These are phyloP conservation scores for Lagenaria siceraria DNA, from an alignment of 306 rosid species.

Conservation along the genomic window DNA sequence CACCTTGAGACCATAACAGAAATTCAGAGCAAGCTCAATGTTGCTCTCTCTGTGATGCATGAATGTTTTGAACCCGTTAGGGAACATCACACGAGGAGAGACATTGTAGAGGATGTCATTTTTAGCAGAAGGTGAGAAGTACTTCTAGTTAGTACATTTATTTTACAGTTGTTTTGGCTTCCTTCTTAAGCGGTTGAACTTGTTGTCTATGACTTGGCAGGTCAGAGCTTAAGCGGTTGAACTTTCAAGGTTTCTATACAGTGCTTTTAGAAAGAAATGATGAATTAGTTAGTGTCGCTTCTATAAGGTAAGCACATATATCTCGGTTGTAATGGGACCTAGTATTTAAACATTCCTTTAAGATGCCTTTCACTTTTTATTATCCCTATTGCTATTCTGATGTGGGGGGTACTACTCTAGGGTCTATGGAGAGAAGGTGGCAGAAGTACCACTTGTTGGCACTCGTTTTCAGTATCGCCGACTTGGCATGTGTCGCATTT, in stretches of 20 bases:
- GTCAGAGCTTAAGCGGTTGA: slow-evolving; percentile 65
- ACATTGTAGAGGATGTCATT: slow-evolving; percentile 58
- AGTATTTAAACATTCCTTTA: background rate
- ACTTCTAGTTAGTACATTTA: slow-evolving; percentile 9
- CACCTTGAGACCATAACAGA: slow-evolving; percentile 26
- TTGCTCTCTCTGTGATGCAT: slow-evolving; percentile 72
- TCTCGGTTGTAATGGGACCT: background rate
- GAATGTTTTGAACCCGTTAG: slow-evolving; percentile 82
- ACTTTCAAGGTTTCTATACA: slow-evolving; percentile 70
- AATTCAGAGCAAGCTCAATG: slow-evolving; percentile 51
- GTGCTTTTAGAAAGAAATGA: slow-evolving; percentile 64
- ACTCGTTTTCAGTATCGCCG: slow-evolving; percentile 69
- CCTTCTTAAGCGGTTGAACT: background rate
- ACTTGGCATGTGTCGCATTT: slow-evolving; percentile 72
- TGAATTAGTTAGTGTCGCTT: slow-evolving; percentile 66
- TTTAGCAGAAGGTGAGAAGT: slow-evolving; percentile 56
- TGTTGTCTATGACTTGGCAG: slow-evolving; percentile 23
- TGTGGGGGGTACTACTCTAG: slow-evolving; percentile 25
- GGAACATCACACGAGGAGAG: slow-evolving; percentile 42
- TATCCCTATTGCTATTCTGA: background rate
- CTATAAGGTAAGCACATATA: slow-evolving; percentile 45
- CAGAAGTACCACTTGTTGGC: slow-evolving; percentile 79
- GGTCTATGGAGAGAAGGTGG: slow-evolving; percentile 64
- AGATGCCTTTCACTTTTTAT: slow-evolving; percentile 6
- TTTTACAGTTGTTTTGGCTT: background rate